Conservation (phyloP, 495 filamentous ascomycete species). For the Tuber borchii region DNA sequence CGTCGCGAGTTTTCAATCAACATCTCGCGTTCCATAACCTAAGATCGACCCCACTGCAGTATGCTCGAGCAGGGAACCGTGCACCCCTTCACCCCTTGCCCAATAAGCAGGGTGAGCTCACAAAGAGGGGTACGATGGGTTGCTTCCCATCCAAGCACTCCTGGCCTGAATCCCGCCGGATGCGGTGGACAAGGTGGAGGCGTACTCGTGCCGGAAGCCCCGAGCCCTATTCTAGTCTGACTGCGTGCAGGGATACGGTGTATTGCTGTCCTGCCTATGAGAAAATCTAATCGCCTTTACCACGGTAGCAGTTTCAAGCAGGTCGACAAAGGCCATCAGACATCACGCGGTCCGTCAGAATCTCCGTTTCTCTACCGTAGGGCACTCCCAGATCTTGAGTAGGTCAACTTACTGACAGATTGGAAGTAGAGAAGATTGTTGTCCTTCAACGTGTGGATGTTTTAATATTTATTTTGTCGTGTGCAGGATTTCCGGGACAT, state of each 20-base stretch:
- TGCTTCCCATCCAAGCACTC: neutral
- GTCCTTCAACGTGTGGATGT: neutral
- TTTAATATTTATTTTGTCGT: neutral
- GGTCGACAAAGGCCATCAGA: neutral
- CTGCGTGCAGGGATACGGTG: neutral
- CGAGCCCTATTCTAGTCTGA: neutral
- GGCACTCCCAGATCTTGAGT: neutral
- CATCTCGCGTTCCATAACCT: neutral
- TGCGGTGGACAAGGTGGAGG: neutral
- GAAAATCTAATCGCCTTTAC: neutral
- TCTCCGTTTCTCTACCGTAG: neutral
- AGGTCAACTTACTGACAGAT: neutral
- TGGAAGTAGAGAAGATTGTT: neutral
- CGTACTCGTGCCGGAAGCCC: neutral
- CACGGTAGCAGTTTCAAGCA: neutral
- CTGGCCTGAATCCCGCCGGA: neutral
- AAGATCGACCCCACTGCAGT: neutral
- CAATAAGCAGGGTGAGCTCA: neutral
- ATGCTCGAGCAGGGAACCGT: neutral
- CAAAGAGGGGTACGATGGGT: neutral
- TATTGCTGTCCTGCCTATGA: neutral
- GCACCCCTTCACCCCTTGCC: neutral
- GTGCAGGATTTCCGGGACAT: neutral
- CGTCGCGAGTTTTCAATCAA: neutral
- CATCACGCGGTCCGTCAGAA: neutral